phyloP scores from a whole-genome alignment of 495 filamentous ascomycete species.

The Extremus antarcticus region DNA sequence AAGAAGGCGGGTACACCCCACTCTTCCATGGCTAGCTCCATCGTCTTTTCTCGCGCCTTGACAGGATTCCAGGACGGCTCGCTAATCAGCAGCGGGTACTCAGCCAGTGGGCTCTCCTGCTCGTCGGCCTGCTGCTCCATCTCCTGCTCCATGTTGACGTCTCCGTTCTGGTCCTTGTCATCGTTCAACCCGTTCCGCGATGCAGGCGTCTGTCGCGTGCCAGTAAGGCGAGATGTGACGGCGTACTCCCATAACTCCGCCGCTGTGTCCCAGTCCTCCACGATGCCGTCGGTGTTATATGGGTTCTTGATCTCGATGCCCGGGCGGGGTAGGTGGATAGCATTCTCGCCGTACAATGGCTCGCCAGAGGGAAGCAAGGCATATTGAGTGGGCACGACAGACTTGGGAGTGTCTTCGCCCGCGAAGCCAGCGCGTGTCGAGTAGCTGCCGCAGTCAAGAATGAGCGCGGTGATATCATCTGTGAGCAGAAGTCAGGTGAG shows the following conservation, averaged over 20 bases:
- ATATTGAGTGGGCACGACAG: conserved; percentile 80
- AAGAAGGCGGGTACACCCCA: conserved; percentile 94
- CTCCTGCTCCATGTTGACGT: conserved; percentile 45
- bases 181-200: conserved; percentile 69
- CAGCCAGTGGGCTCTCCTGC: conserved; percentile 67
- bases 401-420: conserved; percentile 94
- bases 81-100: conserved; percentile 86
- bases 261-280: conserved; percentile 93
- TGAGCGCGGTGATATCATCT: conserved; percentile 96
- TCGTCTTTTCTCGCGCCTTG: conserved; percentile 80
- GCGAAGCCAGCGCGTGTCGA: conserved; percentile 90
- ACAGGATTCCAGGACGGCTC: conserved; percentile 84
- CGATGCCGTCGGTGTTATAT: conserved; percentile 77
- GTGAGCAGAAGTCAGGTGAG: background rate
- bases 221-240: conserved; percentile 68
- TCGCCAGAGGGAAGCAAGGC: conserved; percentile 49
- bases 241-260: conserved; percentile 82
- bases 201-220: conserved; percentile 49
- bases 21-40: conserved; percentile 90
- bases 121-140: conserved; percentile 58
- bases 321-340: conserved; percentile 63
- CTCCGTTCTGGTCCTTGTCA: conserved; percentile 27
- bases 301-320: conserved; percentile 78
- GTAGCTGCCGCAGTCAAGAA: conserved; percentile 88
- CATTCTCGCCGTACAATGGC: conserved; percentile 75